Base-by-base conservation (phyloP, 805 yeast genomes). In the Wickerhamiella kazuoi region DNA sequence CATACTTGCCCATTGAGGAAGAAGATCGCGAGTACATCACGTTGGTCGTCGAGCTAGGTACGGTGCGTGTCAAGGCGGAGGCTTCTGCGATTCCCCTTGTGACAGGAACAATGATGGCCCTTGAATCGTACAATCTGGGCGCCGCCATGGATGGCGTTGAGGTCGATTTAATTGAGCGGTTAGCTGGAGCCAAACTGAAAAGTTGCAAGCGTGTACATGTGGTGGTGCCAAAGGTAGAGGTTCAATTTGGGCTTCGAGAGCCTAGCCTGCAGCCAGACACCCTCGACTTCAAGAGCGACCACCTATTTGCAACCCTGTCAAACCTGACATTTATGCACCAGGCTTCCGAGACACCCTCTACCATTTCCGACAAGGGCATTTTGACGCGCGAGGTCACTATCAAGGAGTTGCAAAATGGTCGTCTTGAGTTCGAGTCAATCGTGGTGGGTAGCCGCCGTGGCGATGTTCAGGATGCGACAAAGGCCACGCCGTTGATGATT, bases 21-120 rank as follows among this genome's bases (percentile, higher is more conserved):
- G 44, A 41, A 7, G 39, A 38, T 2, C 21, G 18, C 32, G 68
- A 42, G 26, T 36, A 71, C 43, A 76, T 71, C 41, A 71, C 66
- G 43, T 46, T 72, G n/a, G 56, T 78, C 2, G 34, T 74, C 4
- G 74, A 71, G 41, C 50, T 82, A 24, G 76, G 72, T 1, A 60
- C 65, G 0, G 47, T 78, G 0, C 63, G 66, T 11, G 64, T 66
- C 0, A 61, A 61, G 24, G 45, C 70, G 0, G 62, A 75, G 2
- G 75, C 82, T 8, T 8, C n/a, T 5, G 31, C 15, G 14, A 14
- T 29, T 15, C 15, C 31, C 7, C 17, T 15, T 14, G 31, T 15
- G 15, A 8, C 31, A 8, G 14, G 17, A 15, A 29, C 17, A 0
- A 16, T 31, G 20, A 34, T 26, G 20, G 35, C 7, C 9, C 3